A percentile compares a stretch with the other conserved stretches of the same genome.
These are phyloP conservation scores for Rhinocladiella mackenziei DNA, from an alignment of 2,329 filamentous ascomycete genomes.

Conservation along the genomic window DNA sequence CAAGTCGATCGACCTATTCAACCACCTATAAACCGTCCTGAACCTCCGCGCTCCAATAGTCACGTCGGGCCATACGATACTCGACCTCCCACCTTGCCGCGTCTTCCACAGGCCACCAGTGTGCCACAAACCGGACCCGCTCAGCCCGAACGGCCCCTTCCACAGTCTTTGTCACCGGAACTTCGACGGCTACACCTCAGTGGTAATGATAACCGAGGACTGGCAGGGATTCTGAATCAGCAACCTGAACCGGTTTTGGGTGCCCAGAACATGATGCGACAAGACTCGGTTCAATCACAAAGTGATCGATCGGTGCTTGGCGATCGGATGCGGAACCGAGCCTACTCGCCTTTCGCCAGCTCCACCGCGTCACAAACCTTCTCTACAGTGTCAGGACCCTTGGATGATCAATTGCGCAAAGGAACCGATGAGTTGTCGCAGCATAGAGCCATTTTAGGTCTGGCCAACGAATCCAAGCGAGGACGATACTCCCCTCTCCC, in stretches of 20 bases:
- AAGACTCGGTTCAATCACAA: constrained; percentile 30
- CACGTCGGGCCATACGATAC: constrained; percentile 25
- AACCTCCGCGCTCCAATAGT: constrained; percentile 21
- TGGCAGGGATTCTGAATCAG: constrained; percentile 21
- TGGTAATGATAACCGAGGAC: constrained; percentile 18
- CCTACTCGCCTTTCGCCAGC: constrained; percentile 36
- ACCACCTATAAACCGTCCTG: constrained; percentile 7
- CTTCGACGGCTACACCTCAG: constrained; percentile 21
- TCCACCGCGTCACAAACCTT: constrained; percentile 33
- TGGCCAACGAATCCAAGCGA: constrained; percentile 69
- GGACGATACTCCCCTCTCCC: constrained; percentile 84
- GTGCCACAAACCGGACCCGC: constrained; percentile 11
- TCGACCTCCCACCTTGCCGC: constrained; percentile 20
- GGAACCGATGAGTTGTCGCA: constrained; percentile 55
- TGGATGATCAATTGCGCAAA: constrained; percentile 42
- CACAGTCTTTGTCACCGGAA: constrained; percentile 26
- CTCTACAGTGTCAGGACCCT: constrained; percentile 29
- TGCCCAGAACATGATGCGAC: constrained; percentile 25
- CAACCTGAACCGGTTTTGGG: constrained; percentile 9
- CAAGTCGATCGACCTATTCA: constrained; percentile 14
- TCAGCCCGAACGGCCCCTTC: constrained; percentile 10
- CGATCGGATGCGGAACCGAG: constrained; percentile 31
- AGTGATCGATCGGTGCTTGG: constrained; percentile 28
- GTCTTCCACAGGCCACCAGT: constrained; percentile 10
- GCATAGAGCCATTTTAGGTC: constrained; percentile 66